Evolutionary conservation across 129 eudicot species (phyloP), one percentile per base, ranked within the genome.

Genomic region (Cynara cardunculus): DNA sequence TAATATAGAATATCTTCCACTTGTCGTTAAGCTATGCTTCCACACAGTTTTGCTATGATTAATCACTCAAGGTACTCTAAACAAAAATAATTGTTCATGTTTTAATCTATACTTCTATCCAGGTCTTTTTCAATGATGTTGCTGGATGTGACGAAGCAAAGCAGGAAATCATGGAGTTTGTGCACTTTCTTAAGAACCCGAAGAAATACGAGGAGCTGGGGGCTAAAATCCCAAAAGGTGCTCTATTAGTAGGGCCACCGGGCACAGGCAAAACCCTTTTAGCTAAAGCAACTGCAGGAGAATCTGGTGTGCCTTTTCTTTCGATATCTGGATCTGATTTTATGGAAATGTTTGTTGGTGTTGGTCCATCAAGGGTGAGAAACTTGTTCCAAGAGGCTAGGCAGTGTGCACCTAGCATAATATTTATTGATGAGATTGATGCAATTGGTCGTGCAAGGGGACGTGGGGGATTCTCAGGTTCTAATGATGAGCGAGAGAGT

Each of bases 331-430:
- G 97, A 76, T 92, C 97, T 0, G 99, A 95, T 81, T 95, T 95
- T 56, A 90, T 92, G 94, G 99, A 95, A 82, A 90, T 95, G 99
- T 95, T 92, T 85, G 97, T 92, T 19, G 99, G 99, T 37, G 99
- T 95, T 76, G 99, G 99, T 16, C 93, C 99, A 11, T 90, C 97
- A n/a, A 90, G 99, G 86, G 99, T 95, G 18, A 82, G 99, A 84
- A 90, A 89, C 84, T 85, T 95, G 66, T 95, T 95, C 83, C 94
- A 90, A 86, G 97, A 92, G 74, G 99, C 99, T 56, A 90, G 96
- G 39, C 94, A 90, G 64, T 89, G 97, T 76, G 97, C 99, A 21
- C 99, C 99, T 19, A 90, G 99, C 70, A 95, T 95, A 37, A 72
- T 95, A 13, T 95, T 95, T 73, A 92, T 95, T 24, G 99, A 95